Percentiles rank a stretch among this genome's conserved stretches.
Conservation (phyloP, 2,329 filamentous ascomycete genomes). For the Penicillium sp. region DNA sequence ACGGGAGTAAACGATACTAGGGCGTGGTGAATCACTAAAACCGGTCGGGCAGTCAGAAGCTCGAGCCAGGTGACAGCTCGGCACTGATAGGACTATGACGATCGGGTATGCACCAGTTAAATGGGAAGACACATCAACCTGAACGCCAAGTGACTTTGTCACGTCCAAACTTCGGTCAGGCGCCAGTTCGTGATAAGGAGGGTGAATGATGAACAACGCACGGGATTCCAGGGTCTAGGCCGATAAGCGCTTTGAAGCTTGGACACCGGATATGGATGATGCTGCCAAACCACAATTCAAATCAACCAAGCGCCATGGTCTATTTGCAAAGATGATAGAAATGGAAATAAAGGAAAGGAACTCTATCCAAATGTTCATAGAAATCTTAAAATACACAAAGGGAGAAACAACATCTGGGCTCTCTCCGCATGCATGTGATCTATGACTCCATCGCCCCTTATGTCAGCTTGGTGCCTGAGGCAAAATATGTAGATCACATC, state of each 20-base stretch:
- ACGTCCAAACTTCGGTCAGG: conserved; percentile 19
- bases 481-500: background rate
- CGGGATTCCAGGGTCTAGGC: conserved; percentile 6
- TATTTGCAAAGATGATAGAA: background rate
- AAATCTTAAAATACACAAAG: background rate
- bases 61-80: conserved; percentile 24
- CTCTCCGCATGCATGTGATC: conserved; percentile 4
- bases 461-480: conserved; percentile 1
- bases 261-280: background rate
- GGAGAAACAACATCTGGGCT: conserved; percentile 4
- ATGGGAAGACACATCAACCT: conserved; percentile 15
- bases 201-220: conserved; percentile 6
- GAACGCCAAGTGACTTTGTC: conserved; percentile 14
- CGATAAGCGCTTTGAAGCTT: conserved; percentile 15
- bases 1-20: conserved; percentile 5
- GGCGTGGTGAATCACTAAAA: conserved; percentile 8
- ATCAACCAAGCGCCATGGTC: conserved; percentile 3
- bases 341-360: background rate
- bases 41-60: conserved; percentile 13
- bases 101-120: conserved; percentile 12
- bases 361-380: background rate
- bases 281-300: conserved; percentile 2
- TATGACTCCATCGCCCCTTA: conserved; percentile 3
- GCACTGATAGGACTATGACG: conserved; percentile 19
- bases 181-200: background rate